Evolutionary conservation across 306 rosid genomes (phyloP).

Genomic region (Betula pendula): DNA sequence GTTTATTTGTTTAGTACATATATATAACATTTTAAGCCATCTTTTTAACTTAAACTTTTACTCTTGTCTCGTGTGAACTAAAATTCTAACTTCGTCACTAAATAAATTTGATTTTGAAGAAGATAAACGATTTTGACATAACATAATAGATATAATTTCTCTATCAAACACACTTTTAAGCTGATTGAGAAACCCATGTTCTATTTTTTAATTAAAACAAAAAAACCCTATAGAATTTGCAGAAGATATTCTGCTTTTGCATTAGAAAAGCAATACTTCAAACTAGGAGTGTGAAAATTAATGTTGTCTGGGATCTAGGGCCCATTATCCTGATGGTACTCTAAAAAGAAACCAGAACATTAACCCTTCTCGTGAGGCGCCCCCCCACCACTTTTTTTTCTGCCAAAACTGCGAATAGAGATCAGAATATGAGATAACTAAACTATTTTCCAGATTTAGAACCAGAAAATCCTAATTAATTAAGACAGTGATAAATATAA

Average conservation of each 20-base stretch:
- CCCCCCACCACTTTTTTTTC: conserved; percentile 1
- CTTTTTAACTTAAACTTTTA: too few species aligned
- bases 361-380: conserved; percentile 15
- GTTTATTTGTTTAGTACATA: too few species aligned
- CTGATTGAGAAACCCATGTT: background rate
- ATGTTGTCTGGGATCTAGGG: conserved; percentile 4
- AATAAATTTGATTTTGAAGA: background rate
- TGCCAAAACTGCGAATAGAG: background rate
- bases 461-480: too few species aligned
- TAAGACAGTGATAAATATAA: background rate
- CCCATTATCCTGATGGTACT: background rate
- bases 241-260: background rate
- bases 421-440: background rate
- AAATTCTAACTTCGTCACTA: too few species aligned
- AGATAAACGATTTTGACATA: too few species aligned
- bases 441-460: too few species aligned
- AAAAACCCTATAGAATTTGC: background rate
- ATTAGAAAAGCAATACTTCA: background rate
- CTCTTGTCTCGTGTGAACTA: too few species aligned
- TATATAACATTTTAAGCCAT: too few species aligned
- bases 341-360: background rate
- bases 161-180: too few species aligned
- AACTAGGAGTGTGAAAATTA: background rate
- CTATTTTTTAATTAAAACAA: too few species aligned
- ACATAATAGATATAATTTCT: background rate